These are phyloP conservation scores for Corymbia calophylla DNA, from an alignment of 441 rosid species.

Conservation along the genomic window DNA sequence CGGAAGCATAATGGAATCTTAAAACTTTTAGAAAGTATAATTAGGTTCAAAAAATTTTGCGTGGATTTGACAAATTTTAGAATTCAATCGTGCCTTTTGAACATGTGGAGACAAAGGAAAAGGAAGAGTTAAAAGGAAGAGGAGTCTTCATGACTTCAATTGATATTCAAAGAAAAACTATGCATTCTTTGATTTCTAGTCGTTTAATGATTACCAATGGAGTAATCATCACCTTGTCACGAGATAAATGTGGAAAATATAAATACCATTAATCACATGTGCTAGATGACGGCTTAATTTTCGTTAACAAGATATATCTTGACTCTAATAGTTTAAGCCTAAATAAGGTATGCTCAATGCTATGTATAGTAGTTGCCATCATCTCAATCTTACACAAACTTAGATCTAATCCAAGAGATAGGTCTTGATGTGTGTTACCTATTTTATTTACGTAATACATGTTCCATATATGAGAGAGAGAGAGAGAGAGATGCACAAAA, in stretches of 20 bases:
- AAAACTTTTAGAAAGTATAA: accelerated
- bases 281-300: neutral
- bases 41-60: too few species aligned
- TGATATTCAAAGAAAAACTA: neutral
- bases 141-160: neutral
- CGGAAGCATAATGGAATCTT: accelerated
- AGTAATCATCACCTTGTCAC: neutral
- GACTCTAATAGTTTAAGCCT: neutral
- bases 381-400: neutral
- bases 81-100: too few species aligned
- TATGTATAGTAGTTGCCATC: neutral
- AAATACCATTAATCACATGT: neutral
- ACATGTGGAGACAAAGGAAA: neutral
- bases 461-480: neutral
- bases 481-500: neutral
- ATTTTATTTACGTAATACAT: neutral
- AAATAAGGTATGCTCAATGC: neutral
- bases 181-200: neutral
- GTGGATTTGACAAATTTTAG: too few species aligned
- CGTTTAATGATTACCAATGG: neutral
- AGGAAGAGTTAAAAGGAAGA: neutral
- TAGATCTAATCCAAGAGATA: neutral
- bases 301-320: neutral
- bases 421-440: neutral
- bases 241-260: neutral